Conservation (phyloP, 2,329 filamentous ascomycete genomes). For the Teratosphaeria zuluensis region DNA sequence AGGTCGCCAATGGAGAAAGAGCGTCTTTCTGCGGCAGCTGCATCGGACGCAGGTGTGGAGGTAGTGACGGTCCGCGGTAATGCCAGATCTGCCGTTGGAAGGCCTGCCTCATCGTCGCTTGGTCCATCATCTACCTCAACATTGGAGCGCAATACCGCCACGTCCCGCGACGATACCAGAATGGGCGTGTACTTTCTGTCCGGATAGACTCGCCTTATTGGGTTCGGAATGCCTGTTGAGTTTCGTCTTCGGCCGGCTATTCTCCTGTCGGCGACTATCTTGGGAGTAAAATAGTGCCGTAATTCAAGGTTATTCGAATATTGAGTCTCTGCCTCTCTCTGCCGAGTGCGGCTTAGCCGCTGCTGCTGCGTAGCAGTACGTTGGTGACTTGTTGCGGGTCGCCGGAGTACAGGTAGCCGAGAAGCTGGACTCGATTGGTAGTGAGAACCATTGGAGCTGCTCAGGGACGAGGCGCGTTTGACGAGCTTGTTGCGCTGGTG, state of each 20-base stretch:
- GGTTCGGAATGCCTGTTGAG: slow-evolving; percentile 28
- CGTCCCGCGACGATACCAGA: slow-evolving; percentile 21
- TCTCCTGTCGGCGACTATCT: slow-evolving; percentile 12
- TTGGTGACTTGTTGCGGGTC: slow-evolving; percentile 72
- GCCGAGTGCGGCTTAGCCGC: slow-evolving; percentile 5
- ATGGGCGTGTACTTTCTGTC: slow-evolving; percentile 26
- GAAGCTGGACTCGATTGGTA: slow-evolving; percentile 41
- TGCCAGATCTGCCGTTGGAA: slow-evolving; percentile 4
- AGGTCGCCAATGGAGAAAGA: slow-evolving; percentile 44
- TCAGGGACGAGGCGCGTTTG: slow-evolving; percentile 56
- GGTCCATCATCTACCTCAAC: slow-evolving; percentile 20
- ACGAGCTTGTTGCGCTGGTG: slow-evolving; percentile 65
- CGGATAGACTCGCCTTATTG: slow-evolving; percentile 27
- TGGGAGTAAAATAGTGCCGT: slow-evolving; percentile 27
- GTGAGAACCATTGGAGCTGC: slow-evolving; percentile 36
- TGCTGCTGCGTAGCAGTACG: slow-evolving; percentile 58
- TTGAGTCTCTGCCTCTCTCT: slow-evolving; percentile 7
- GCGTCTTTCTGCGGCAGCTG: slow-evolving; percentile 29
- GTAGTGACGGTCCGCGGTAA: slow-evolving; percentile 19
- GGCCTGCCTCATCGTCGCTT: slow-evolving; percentile 8
- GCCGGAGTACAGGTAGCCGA: slow-evolving; percentile 55
- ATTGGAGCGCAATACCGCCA: slow-evolving; percentile 9
- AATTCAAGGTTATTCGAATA: slow-evolving; percentile 18
- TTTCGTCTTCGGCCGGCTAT: slow-evolving; percentile 12
- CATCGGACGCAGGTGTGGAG: slow-evolving; percentile 10